Evolutionary conservation across 805 yeast species (phyloP), one percentile per base, ranked within the genome.

Genomic region (Komagataella pastoris): DNA sequence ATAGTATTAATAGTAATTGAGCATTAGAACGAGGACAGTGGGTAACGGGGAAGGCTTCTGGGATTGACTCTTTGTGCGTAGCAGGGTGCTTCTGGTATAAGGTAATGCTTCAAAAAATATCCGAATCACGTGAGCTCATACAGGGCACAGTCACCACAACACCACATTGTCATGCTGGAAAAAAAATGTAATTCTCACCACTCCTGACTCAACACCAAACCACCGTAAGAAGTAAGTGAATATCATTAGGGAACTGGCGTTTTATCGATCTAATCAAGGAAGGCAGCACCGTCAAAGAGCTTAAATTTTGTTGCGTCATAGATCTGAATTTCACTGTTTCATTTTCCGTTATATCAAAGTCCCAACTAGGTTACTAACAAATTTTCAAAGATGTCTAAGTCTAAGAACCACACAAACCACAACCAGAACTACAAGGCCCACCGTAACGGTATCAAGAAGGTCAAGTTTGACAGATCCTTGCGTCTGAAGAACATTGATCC

Each of bases 401-500:
- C 98, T 65, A 93, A 93, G 97, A 93, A 93, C 80, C 98, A 93
- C 76, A 93, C 99, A 78, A 90, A 89, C 79, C 99, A 93, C 80
- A 93, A 93, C 95, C 98, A 91, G 80, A 87, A 85, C 89, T 86
- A 77, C 75, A 93, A 93, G 95, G 98, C 98, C 71, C 99, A 93
- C 97, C 90, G 85, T 74, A 93, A 93, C 86, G 99, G 99, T 81
- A 91, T 93, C 81, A 91, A 91, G 87, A 93, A 91, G 90, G 97
- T 97, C 68, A 87, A 81, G 84, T 85, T 96, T 71, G 77, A 82
- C 95, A 90, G 88, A 81, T 89, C 91, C 84, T 96, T 97, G 65
- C 90, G 98, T 62, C 81, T 88, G 77, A 91, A 88, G 80, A 96
- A 96, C 82, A 97, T 91, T 74, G 98, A 93, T 77, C 83, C 99